Percentiles rank a stretch among this genome's conserved stretches.
Evolutionary conservation across 2,329 filamentous ascomycete species (phyloP).

Genomic region (Fusarium sp.): DNA sequence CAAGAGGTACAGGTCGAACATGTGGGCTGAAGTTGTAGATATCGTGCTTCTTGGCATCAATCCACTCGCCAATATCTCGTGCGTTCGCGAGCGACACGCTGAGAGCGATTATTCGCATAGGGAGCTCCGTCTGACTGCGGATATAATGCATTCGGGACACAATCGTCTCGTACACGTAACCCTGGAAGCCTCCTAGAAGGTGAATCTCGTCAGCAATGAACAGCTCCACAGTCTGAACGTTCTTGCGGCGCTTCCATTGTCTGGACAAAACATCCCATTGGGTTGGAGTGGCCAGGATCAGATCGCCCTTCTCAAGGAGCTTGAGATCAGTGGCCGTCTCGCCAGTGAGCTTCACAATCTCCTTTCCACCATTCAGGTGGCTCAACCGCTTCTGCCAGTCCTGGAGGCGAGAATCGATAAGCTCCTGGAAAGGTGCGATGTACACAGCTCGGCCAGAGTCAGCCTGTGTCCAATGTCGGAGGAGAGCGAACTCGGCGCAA

Average conservation of each 20-base stretch:
- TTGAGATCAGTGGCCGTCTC: conserved; percentile 93
- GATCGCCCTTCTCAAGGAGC: conserved; percentile 84
- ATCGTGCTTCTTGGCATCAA: conserved; percentile 96
- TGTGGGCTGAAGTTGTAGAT: conserved; percentile 99
- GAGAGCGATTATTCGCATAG: conserved; percentile 87
- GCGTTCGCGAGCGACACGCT: conserved; percentile 94
- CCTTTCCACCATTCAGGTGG: conserved; percentile 81
- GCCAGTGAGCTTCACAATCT: conserved; percentile 91
- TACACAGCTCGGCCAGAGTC: conserved; percentile 83
- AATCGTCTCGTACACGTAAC: conserved; percentile 94
- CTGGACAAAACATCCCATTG: conserved; percentile 98
- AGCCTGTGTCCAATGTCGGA: conserved; percentile 80
- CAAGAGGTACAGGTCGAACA: conserved; percentile 86
- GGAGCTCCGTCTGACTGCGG: conserved; percentile 84
- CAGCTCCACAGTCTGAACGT: conserved; percentile 87
- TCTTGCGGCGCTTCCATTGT: conserved; percentile 97
- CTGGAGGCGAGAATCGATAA: conserved; percentile 82
- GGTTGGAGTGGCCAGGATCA: conserved; percentile 89
- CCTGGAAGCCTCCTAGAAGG: conserved; percentile 85
- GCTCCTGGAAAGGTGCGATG: conserved; percentile 92
- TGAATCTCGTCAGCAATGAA: conserved; percentile 97
- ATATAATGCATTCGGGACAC: conserved; percentile 99
- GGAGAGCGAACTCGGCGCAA: conserved; percentile 91
- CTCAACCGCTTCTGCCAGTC: conserved; percentile 87
- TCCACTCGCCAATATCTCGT: conserved; percentile 95